Evolutionary conservation across 768 basidiomycete genomes (phyloP).

Genomic region (Mycena latifolia): DNA sequence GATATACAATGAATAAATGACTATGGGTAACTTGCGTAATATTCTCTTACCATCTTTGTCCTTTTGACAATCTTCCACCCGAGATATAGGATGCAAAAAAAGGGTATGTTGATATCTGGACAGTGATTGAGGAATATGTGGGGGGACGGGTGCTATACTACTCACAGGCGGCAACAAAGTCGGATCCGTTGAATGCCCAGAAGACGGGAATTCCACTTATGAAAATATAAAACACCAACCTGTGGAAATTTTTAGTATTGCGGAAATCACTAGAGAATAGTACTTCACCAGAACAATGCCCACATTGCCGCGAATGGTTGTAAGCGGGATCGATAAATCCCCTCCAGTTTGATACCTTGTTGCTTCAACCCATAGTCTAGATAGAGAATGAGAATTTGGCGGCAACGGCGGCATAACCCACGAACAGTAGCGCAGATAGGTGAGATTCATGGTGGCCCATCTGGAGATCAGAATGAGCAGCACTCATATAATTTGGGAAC

Average conservation of each 20-base stretch:
- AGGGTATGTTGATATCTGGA: constrained; percentile 27
- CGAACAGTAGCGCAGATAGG: constrained; percentile 8
- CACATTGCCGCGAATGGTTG: constrained; percentile 2
- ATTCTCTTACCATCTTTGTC: constrained; percentile 16
- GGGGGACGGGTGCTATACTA: constrained; percentile 45
- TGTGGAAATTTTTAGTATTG: not conserved
- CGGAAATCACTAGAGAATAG: too few species aligned
- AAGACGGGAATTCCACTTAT: constrained; percentile 6
- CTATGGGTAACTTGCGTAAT: not conserved
- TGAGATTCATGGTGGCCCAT: constrained; percentile 7
- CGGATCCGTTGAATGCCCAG: constrained; percentile 7
- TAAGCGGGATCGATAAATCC: not conserved
- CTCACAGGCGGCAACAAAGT: constrained; percentile 8
- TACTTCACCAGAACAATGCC: constrained; percentile 1
- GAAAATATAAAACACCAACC: constrained; percentile 1
- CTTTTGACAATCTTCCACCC: constrained; percentile 24
- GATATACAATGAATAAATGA: not conserved
- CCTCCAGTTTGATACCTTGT: not conserved
- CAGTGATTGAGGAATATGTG: constrained; percentile 45
- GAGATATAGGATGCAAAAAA: constrained; percentile 17
- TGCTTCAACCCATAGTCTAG: not conserved
- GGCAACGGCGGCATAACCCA: not conserved
- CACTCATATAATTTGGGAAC: too few species aligned
- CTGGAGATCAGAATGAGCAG: not conserved
- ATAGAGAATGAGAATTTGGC: too few species aligned